A percentile compares a stretch with the other conserved stretches of the same genome.
Conservation (phyloP, 2,329 filamentous ascomycete genomes). For the Alternaria incomplexa region DNA sequence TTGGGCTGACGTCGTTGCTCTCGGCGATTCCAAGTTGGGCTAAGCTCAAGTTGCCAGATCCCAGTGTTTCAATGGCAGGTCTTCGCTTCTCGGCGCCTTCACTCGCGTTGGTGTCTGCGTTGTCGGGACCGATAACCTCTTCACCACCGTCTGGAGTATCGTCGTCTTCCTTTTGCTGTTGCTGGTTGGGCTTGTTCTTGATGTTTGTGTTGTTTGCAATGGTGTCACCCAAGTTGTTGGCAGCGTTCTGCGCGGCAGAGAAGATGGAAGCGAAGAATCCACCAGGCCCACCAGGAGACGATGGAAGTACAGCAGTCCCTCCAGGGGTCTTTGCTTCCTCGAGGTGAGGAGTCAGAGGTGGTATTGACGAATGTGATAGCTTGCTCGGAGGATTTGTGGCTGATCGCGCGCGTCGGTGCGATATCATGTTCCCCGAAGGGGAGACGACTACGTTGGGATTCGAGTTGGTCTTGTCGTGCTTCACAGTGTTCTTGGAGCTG, state of each 20-base stretch:
- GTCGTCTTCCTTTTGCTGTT: conserved; percentile 35
- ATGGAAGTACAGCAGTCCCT: conserved; percentile 57
- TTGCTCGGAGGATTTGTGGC: conserved; percentile 75
- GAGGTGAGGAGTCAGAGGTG: conserved; percentile 74
- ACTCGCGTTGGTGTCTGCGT: conserved; percentile 26
- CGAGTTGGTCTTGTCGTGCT: conserved; percentile 44
- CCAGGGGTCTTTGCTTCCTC: conserved; percentile 71
- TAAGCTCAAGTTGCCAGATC: conserved; percentile 85
- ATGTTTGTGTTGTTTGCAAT: conserved; percentile 68
- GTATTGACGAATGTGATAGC: conserved; percentile 73
- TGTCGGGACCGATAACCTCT: conserved; percentile 50
- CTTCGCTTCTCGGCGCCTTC: conserved; percentile 56
- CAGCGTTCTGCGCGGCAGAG: conserved; percentile 90
- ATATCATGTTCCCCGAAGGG: conserved; percentile 73
- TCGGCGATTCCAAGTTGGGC: conserved; percentile 84
- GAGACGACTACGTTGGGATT: conserved; percentile 64
- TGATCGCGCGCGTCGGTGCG: conserved; percentile 70
- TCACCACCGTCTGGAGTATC: conserved; percentile 44
- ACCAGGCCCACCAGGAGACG: conserved; percentile 53
- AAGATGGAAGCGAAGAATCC: conserved; percentile 94
- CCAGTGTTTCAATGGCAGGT: conserved; percentile 85
- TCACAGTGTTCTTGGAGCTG: conserved; percentile 28
- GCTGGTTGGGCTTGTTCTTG: conserved; percentile 57
- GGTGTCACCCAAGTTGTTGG: conserved; percentile 74
- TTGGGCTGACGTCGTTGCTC: conserved; percentile 62